A percentile compares a stretch with the other conserved stretches of the same genome.
Evolutionary conservation across 805 yeast species (phyloP).

Genomic region (Cephaloascus fragrans): DNA sequence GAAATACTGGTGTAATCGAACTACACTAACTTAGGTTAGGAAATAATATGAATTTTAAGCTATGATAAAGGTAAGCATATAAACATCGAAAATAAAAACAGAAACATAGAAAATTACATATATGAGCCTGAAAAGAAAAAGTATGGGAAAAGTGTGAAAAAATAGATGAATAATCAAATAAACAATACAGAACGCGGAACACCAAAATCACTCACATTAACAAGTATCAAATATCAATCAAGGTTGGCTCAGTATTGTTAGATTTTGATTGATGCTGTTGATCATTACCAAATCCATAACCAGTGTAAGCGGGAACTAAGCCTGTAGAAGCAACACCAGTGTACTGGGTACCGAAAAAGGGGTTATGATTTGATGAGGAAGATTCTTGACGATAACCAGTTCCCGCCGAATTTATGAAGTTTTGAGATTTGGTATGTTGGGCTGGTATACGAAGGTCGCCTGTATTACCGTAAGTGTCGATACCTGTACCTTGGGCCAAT

Average conservation of each 20-base stretch:
- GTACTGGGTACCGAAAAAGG: slow-evolving; percentile 59
- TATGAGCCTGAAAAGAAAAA: background rate
- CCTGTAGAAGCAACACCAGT: slow-evolving; percentile 60
- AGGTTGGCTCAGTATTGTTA: slow-evolving; percentile 28
- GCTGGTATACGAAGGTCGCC: slow-evolving; percentile 84
- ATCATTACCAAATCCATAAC: slow-evolving; percentile 88
- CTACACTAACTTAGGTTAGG: no score
- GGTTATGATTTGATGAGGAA: slow-evolving; percentile 39
- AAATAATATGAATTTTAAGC: no score
- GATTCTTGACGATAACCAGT: slow-evolving; percentile 57
- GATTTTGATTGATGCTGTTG: slow-evolving; percentile 17
- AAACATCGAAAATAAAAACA: background rate
- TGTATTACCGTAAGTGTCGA: slow-evolving; percentile 88
- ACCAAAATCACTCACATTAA: background rate
- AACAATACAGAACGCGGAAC: background rate
- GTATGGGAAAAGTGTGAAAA: background rate
- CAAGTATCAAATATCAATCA: slow-evolving; percentile 28
- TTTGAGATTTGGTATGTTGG: slow-evolving; percentile 77
- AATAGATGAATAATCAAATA: background rate
- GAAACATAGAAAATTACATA: background rate
- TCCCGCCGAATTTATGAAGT: slow-evolving; percentile 81
- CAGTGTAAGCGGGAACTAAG: slow-evolving; percentile 79
- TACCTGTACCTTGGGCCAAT: slow-evolving; percentile 79
- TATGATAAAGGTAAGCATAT: no score
- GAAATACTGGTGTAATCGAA: no score